A percentile compares a stretch with the other conserved stretches of the same genome.
These are phyloP conservation scores for Schwanniomyces polymorphus DNA, from an alignment of 805 yeast genomes.

Conservation along the genomic window DNA sequence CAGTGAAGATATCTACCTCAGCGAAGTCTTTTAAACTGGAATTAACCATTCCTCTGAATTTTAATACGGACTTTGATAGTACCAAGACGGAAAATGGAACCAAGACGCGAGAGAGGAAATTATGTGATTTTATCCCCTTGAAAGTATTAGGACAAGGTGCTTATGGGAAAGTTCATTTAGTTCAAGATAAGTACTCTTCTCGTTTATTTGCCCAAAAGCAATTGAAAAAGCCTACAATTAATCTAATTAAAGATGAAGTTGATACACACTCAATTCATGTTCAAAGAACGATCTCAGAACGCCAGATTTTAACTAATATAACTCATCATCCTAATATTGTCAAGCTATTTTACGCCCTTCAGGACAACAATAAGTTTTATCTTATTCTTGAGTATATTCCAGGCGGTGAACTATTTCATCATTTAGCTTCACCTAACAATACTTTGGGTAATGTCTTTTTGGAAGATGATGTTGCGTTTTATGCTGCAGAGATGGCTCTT, in stretches of 20 bases:
- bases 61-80: constrained; percentile 2
- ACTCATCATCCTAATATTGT: constrained; percentile 77
- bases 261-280: constrained; percentile 29
- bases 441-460: constrained; percentile 19
- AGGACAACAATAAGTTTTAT: constrained; percentile 75
- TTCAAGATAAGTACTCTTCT: constrained; percentile 61
- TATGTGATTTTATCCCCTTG: constrained; percentile 67
- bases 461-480: constrained; percentile 40
- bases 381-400: constrained; percentile 77
- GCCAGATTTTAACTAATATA: constrained; percentile 67
- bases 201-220: constrained; percentile 85
- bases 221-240: constrained; percentile 75
- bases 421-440: constrained; percentile 42
- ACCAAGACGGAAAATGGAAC: neutral
- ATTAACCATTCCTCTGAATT: constrained; percentile 10
- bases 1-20: constrained; percentile 8
- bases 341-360: constrained; percentile 78
- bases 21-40: constrained; percentile 6
- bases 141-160: constrained; percentile 86
- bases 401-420: constrained; percentile 83
- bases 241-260: constrained; percentile 36
- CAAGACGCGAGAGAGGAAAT: neutral
- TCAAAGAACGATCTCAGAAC: constrained; percentile 79
- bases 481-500: constrained; percentile 71
- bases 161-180: constrained; percentile 82